These are phyloP conservation scores for Ophiorrhiza pumila DNA, from an alignment of 257 asterid species.

Conservation along the genomic window DNA sequence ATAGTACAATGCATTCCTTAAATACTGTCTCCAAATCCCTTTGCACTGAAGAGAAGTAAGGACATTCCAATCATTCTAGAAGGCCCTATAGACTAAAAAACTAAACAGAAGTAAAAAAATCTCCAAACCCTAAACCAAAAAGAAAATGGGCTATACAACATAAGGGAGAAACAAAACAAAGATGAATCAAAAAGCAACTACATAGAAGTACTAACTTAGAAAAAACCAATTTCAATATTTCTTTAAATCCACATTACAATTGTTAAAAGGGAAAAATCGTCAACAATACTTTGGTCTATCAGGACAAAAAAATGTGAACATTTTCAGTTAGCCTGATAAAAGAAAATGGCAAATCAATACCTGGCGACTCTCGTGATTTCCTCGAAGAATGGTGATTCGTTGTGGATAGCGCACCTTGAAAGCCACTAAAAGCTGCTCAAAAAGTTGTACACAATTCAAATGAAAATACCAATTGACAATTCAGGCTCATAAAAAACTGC, in stretches of 20 bases:
- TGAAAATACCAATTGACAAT: background rate
- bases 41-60: no score
- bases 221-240: background rate
- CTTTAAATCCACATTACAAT: background rate
- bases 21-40: background rate
- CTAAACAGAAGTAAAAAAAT: no score
- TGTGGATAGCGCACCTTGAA: constrained; percentile 74
- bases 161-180: background rate
- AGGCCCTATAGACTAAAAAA: background rate
- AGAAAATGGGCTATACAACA: background rate
- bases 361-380: constrained; percentile 87
- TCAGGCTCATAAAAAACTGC: background rate
- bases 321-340: background rate
- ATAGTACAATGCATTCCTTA: background rate
- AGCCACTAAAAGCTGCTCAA: constrained; percentile 75
- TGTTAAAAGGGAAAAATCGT: background rate
- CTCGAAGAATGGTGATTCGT: constrained; percentile 76
- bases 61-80: no score
- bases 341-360: constrained; percentile 21
- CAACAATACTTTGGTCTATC: background rate
- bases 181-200: background rate
- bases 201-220: background rate
- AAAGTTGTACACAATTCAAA: constrained; percentile 7
- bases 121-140: background rate
- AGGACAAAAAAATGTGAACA: background rate